These are phyloP conservation scores for Pisolithus sp. DNA, from an alignment of 768 basidiomycete genomes.

Conservation along the genomic window DNA sequence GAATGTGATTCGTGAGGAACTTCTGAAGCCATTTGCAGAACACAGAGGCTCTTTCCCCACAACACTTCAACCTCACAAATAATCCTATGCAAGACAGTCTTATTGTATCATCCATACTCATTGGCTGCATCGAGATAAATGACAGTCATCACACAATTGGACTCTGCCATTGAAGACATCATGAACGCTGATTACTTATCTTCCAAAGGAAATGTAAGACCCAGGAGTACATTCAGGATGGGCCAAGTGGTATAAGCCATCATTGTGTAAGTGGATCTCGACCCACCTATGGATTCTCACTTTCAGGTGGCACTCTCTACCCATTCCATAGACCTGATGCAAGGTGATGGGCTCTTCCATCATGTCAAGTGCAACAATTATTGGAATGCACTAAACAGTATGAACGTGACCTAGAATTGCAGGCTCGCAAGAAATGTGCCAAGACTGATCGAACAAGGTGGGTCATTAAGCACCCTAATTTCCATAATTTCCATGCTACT, in stretches of 20 bases:
- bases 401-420: slow-evolving; percentile 63
- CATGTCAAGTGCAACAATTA: slow-evolving; percentile 50
- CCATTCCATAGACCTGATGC: slow-evolving; percentile 52
- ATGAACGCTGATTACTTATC: slow-evolving; percentile 57
- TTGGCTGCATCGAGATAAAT: slow-evolving; percentile 45
- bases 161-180: slow-evolving; percentile 85
- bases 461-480: slow-evolving; percentile 96
- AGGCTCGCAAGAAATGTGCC: slow-evolving; percentile 77
- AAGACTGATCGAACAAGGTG: slow-evolving; percentile 75
- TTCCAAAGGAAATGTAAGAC: slow-evolving; percentile 36
- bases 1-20: slow-evolving; percentile 81
- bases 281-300: slow-evolving; percentile 49
- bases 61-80: slow-evolving; percentile 48
- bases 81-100: slow-evolving; percentile 73
- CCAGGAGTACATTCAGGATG: slow-evolving; percentile 53
- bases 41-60: slow-evolving; percentile 53
- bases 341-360: slow-evolving; percentile 58
- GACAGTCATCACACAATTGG: slow-evolving; percentile 64
- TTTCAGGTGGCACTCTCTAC: slow-evolving; percentile 74
- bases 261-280: slow-evolving; percentile 65
- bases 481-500: slow-evolving; percentile 87
- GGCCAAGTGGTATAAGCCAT: slow-evolving; percentile 78
- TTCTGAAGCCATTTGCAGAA: slow-evolving; percentile 77
- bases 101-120: slow-evolving; percentile 73
- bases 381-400: slow-evolving; percentile 63